Evolutionary conservation across 441 rosid genomes (phyloP).

Genomic region (Macaranga tanarius): DNA sequence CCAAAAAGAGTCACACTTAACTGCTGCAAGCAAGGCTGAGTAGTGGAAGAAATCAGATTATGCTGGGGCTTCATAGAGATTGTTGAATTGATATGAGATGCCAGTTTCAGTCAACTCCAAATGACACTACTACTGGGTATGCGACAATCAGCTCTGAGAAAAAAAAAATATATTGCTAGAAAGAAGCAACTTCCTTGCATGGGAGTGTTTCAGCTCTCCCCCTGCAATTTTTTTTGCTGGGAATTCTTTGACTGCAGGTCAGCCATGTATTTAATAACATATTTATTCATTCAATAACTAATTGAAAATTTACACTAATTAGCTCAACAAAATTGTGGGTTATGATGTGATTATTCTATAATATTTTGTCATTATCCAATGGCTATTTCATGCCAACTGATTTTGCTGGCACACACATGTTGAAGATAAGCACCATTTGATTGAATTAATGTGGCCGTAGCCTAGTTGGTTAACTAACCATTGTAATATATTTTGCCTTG

Average conservation of each 20-base stretch:
- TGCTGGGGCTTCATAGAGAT: slow-evolving; percentile 8
- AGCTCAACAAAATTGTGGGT: not conserved
- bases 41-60: not conserved
- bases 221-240: not conserved
- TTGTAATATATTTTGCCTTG: too few relatives aligned
- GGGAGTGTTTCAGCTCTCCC: not conserved
- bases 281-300: slow-evolving; percentile 11
- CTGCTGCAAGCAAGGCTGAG: not conserved
- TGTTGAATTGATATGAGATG: not conserved
- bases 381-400: not conserved
- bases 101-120: not conserved
- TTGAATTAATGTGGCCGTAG: not conserved
- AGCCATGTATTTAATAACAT: slow-evolving; percentile 1
- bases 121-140: not conserved
- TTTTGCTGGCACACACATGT: not conserved
- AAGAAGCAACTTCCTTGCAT: not conserved
- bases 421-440: not conserved
- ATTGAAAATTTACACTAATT: slow-evolving; percentile 1
- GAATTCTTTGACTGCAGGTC: slow-evolving; percentile 23
- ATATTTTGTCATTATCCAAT: not conserved
- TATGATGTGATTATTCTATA: not conserved
- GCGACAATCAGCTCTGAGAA: not conserved
- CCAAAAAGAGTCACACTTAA: not conserved
- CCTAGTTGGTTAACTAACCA: too few relatives aligned
- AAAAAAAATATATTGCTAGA: not conserved